Conservation (phyloP, 352 stramenopile genomes). For the Phytophthora crassamura region DNA sequence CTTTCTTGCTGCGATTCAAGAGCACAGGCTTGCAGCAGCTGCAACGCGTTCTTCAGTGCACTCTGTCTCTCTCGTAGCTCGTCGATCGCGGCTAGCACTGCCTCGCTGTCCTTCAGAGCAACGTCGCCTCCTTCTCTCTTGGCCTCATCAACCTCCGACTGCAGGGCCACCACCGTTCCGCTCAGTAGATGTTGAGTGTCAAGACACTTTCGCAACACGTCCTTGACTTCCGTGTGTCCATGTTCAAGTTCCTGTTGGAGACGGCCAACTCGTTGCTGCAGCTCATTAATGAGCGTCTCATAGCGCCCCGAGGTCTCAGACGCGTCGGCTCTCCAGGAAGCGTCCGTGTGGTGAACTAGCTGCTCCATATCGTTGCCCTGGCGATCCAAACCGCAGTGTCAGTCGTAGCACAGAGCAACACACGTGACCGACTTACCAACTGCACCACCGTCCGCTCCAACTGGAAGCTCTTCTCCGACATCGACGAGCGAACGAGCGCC, state of each 20-base stretch:
- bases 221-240: slow-evolving; percentile 51
- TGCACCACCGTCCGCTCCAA: slow-evolving; percentile 53
- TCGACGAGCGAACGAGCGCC: slow-evolving; percentile 52
- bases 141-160: slow-evolving; percentile 56
- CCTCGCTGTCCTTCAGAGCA: slow-evolving; percentile 6
- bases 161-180: slow-evolving; percentile 58
- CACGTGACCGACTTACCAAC: slow-evolving; percentile 38
- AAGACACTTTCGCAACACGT: slow-evolving; percentile 57
- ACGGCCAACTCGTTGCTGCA: slow-evolving; percentile 31
- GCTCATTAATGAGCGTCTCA: slow-evolving; percentile 15
- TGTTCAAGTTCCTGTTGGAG: slow-evolving; percentile 25
- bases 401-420: not conserved
- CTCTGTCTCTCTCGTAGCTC: slow-evolving; percentile 59
- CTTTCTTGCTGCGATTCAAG: slow-evolving; percentile 47
- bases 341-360: slow-evolving; percentile 33
- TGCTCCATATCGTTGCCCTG: slow-evolving; percentile 43
- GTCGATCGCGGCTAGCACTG: slow-evolving; percentile 38
- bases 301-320: slow-evolving; percentile 11
- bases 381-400: not conserved
- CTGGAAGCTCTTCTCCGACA: slow-evolving; percentile 65
- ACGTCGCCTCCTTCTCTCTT: slow-evolving; percentile 16
- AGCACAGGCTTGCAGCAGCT: slow-evolving; percentile 51
- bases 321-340: slow-evolving; percentile 29
- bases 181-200: slow-evolving; percentile 72
- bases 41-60: slow-evolving; percentile 53